Percentiles rank a stretch among this genome's conserved stretches.
Conservation (phyloP, 2,329 filamentous ascomycete genomes). For the Trichocomaceae sp. region DNA sequence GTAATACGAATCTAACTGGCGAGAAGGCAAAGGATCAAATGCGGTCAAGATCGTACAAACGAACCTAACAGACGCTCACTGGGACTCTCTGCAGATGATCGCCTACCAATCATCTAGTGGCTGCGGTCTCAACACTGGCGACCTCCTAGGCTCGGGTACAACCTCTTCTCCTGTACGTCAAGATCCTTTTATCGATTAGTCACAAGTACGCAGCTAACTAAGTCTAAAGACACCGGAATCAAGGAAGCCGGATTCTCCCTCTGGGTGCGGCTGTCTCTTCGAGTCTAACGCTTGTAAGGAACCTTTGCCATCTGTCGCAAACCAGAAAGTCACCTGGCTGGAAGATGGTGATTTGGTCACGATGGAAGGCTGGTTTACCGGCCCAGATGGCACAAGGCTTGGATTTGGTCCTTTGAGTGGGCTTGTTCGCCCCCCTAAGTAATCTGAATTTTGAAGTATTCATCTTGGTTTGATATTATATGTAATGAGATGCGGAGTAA, state of each 20-base stretch:
- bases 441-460: no score
- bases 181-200: neutral
- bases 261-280: constrained; percentile 4
- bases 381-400: neutral
- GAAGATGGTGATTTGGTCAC: constrained; percentile 1
- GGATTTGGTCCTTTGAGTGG: constrained; percentile 2
- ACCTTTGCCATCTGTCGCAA: neutral
- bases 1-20: no score
- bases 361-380: constrained; percentile 8
- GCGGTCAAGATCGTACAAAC: neutral
- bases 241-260: neutral
- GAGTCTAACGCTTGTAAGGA: neutral
- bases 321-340: neutral
- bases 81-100: constrained; percentile 10
- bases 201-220: neutral
- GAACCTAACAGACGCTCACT: constrained; percentile 1
- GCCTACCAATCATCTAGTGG: constrained; percentile 7
- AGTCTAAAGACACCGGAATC: neutral
- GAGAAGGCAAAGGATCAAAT: neutral
- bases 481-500: no score
- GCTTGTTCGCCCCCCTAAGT: neutral
- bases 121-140: constrained; percentile 6
- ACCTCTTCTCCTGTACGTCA: constrained; percentile 1
- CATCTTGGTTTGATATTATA: no score
- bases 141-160: constrained; percentile 4